Evolutionary conservation across 2,329 filamentous ascomycete species (phyloP).

Genomic region (Diaporthe amygdali): DNA sequence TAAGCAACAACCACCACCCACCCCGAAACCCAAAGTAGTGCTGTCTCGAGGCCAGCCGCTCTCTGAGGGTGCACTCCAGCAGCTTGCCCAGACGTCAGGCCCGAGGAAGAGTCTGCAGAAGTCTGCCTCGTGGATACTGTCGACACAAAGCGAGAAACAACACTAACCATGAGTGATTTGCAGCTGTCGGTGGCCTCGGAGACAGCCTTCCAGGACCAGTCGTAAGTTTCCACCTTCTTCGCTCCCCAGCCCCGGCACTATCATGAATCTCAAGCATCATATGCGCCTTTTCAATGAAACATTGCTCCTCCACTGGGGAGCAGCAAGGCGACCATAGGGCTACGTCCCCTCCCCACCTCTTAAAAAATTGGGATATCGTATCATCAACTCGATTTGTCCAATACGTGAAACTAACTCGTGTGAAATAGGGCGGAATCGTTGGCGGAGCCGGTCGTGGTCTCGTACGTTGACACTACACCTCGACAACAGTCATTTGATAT

Average conservation of each 20-base stretch:
- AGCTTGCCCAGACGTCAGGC: conserved; percentile 7
- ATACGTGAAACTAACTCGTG: neutral
- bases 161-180: neutral
- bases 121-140: conserved; percentile 19
- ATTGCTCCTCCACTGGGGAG: neutral
- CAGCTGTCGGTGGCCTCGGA: conserved; percentile 23
- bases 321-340: too few species aligned
- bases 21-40: conserved; percentile 6
- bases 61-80: conserved; percentile 10
- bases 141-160: conserved; percentile 14
- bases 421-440: conserved; percentile 15
- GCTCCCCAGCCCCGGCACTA: neutral
- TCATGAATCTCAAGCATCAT: too few species aligned
- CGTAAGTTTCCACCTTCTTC: neutral
- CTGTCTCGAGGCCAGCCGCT: conserved; percentile 20
- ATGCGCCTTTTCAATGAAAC: too few species aligned
- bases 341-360: too few species aligned
- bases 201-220: conserved; percentile 23
- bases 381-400: neutral
- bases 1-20: conserved; percentile 12
- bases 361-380: too few species aligned
- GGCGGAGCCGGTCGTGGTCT: conserved; percentile 23
- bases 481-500: too few species aligned
- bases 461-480: neutral
- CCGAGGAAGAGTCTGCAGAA: conserved; percentile 17